Evolutionary conservation across 2,329 filamentous ascomycete species (phyloP).

Genomic region (Myriangium duriaei): DNA sequence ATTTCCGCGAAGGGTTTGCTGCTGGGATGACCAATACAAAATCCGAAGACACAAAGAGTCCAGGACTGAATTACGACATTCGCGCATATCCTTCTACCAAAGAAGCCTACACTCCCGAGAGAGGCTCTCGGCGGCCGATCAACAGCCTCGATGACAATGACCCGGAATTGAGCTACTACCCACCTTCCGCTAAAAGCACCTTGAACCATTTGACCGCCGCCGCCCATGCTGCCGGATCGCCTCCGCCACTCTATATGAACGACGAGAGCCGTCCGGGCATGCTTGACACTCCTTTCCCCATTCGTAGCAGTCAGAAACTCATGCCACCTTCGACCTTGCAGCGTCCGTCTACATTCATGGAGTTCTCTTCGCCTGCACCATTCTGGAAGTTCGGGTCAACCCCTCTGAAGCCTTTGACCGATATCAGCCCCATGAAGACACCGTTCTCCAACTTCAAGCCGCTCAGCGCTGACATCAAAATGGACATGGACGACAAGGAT

Average conservation of each 20-base stretch:
- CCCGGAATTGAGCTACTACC: constrained; percentile 15
- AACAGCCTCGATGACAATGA: constrained; percentile 15
- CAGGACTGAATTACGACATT: constrained; percentile 28
- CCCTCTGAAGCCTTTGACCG: constrained; percentile 31
- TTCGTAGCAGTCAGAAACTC: constrained; percentile 44
- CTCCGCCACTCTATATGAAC: constrained; percentile 26
- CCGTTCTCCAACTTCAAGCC: constrained; percentile 20
- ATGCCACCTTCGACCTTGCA: constrained; percentile 72
- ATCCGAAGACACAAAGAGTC: constrained; percentile 23
- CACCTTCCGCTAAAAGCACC: constrained; percentile 12
- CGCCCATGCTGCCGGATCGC: constrained; percentile 25
- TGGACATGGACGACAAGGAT: constrained; percentile 15
- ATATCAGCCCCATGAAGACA: constrained; percentile 27
- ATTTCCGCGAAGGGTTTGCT: constrained; percentile 29
- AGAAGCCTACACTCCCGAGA: constrained; percentile 43
- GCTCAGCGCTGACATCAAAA: constrained; percentile 14
- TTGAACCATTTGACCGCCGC: constrained; percentile 22
- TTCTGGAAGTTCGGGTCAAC: constrained; percentile 85
- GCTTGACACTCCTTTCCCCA: constrained; percentile 26
- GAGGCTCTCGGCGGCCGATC: constrained; percentile 33
- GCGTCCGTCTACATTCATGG: constrained; percentile 72
- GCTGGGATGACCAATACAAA: constrained; percentile 8
- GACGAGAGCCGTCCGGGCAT: constrained; percentile 23
- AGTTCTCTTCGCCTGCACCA: constrained; percentile 70
- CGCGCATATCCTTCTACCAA: constrained; percentile 35